These are phyloP conservation scores for Colletotrichum kahawae DNA, from an alignment of 2,329 filamentous ascomycete genomes.

Conservation along the genomic window DNA sequence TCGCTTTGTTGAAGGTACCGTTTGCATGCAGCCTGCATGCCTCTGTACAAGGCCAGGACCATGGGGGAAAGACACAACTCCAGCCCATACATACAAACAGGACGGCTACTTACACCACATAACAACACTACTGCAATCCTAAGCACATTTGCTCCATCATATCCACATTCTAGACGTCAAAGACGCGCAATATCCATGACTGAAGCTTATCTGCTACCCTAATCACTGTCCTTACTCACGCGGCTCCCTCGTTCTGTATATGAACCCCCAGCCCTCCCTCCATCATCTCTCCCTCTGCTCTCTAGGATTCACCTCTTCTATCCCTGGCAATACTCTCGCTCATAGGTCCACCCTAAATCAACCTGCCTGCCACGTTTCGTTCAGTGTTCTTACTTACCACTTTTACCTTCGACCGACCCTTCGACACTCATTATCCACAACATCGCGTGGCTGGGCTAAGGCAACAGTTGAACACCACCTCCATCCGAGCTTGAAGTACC, in stretches of 20 bases:
- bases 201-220: constrained; percentile 17
- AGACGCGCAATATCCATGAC: constrained; percentile 12
- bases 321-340: constrained; percentile 4
- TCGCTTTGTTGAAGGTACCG: constrained; percentile 9
- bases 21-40: constrained; percentile 9
- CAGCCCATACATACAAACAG: background rate
- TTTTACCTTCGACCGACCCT: background rate
- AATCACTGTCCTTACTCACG: background rate
- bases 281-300: background rate
- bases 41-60: background rate
- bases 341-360: background rate
- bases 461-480: background rate
- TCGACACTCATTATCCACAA: background rate
- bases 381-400: background rate
- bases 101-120: background rate
- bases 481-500: background rate
- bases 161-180: constrained; percentile 10
- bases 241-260: constrained; percentile 10
- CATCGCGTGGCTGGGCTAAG: background rate
- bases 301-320: background rate
- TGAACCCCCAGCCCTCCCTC: constrained; percentile 9
- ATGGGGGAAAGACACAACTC: background rate
- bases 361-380: background rate
- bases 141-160: constrained; percentile 6
- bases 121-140: constrained; percentile 2